Conservation (phyloP, 371 early-diverging fungal genomes). For the Cokeromyces recurvatus region DNA sequence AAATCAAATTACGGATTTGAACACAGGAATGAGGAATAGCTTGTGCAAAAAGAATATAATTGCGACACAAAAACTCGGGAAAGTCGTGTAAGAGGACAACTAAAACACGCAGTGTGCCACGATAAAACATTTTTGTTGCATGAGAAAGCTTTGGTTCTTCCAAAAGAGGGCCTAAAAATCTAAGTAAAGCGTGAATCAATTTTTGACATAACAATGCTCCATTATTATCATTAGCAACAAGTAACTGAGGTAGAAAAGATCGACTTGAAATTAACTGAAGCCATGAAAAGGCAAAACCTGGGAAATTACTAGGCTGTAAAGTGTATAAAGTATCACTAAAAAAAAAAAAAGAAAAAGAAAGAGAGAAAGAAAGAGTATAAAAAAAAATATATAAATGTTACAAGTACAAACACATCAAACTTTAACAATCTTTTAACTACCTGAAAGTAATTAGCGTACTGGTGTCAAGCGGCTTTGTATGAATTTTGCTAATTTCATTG, state of each 20-base stretch:
- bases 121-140: constrained; percentile 80
- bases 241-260: constrained; percentile 81
- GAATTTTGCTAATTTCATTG: constrained; percentile 68
- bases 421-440: too few relatives aligned
- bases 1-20: constrained; percentile 91
- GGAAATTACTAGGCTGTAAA: constrained; percentile 79
- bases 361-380: too few relatives aligned
- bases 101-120: constrained; percentile 85
- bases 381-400: constrained; percentile 50
- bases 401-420: neutral
- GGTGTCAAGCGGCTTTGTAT: constrained; percentile 23
- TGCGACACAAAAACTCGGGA: constrained; percentile 92
- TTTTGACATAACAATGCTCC: constrained; percentile 83
- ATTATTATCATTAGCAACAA: constrained; percentile 40
- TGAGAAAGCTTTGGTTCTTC: constrained; percentile 50
- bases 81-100: constrained; percentile 93
- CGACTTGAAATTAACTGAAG: constrained; percentile 89
- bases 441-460: constrained; percentile 27
- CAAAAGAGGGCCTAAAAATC: constrained; percentile 85
- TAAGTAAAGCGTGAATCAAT: constrained; percentile 74
- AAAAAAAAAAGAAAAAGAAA: too few relatives aligned
- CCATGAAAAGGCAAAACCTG: constrained; percentile 96
- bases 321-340: constrained; percentile 81
- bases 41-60: constrained; percentile 84
- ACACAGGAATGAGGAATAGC: constrained; percentile 89